These are phyloP conservation scores for Mikania micrantha DNA, from an alignment of 129 eudicot species.

Conservation along the genomic window DNA sequence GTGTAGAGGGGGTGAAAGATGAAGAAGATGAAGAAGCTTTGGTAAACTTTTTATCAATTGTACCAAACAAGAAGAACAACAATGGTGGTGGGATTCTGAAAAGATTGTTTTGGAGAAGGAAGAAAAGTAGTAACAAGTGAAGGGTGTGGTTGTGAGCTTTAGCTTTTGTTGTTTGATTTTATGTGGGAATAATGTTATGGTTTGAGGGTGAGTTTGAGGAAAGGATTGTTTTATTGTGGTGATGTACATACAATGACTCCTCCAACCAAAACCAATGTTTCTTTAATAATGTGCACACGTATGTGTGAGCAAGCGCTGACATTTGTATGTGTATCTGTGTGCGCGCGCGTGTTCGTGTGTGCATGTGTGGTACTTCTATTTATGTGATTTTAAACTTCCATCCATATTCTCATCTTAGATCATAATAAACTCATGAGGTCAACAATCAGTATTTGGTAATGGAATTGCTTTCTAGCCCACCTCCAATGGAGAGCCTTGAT, in stretches of 20 bases:
- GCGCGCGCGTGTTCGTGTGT: no score
- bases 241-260: conserved; percentile 10
- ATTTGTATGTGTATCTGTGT: no score
- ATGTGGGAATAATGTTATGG: conserved; percentile 20
- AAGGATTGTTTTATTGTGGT: conserved; percentile 10
- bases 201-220: conserved; percentile 5
- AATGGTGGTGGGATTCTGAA: conserved; percentile 59
- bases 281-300: neutral
- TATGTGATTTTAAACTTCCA: no score
- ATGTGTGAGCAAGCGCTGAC: no score
- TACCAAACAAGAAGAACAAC: conserved; percentile 42
- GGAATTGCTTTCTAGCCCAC: no score
- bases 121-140: conserved; percentile 27
- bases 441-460: neutral
- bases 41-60: conserved; percentile 50
- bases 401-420: neutral
- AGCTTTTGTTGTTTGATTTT: conserved; percentile 9
- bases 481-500: no score
- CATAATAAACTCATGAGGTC: neutral
- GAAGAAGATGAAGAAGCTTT: conserved; percentile 33
- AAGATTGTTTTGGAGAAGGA: conserved; percentile 57
- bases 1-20: conserved; percentile 35
- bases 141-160: conserved; percentile 15
- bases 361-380: no score
- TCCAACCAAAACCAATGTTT: conserved; percentile 9